These are phyloP conservation scores for Globisporangium cylindrosporum DNA, from an alignment of 352 stramenopile genomes.

Conservation along the genomic window DNA sequence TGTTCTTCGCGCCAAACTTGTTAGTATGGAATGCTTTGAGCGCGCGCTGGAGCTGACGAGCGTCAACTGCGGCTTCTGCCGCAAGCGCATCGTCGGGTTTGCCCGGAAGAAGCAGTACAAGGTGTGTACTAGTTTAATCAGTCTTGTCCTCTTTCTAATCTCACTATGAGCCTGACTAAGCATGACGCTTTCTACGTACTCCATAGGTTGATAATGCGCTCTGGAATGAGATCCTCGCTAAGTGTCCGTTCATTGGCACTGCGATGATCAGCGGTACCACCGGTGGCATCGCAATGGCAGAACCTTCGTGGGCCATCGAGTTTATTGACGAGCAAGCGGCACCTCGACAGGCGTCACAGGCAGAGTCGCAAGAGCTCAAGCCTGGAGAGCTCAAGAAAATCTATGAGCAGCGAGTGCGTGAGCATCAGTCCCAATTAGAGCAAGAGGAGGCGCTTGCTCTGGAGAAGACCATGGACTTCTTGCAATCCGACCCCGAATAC, in stretches of 20 bases:
- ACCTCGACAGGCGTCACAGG: conserved; percentile 3
- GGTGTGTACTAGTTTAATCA: conserved; percentile 9
- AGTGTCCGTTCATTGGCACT: conserved; percentile 44
- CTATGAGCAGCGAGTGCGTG: conserved; percentile 38
- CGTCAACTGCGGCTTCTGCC: conserved; percentile 78
- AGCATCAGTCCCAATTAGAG: conserved; percentile 28
- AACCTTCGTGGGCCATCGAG: conserved; percentile 26
- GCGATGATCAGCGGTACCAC: conserved; percentile 1
- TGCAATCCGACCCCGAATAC: conserved; percentile 50
- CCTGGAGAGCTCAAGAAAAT: conserved; percentile 36
- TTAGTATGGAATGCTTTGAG: conserved; percentile 67
- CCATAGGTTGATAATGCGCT: conserved; percentile 48
- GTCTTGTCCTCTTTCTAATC: background rate
- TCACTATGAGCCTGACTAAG: background rate
- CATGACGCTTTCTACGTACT: background rate
- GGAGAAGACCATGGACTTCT: conserved; percentile 51
- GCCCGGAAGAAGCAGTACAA: conserved; percentile 74
- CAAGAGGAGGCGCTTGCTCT: conserved; percentile 36
- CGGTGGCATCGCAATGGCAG: conserved; percentile 18
- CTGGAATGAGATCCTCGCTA: conserved; percentile 44
- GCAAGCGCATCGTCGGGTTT: conserved; percentile 72
- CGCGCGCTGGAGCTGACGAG: conserved; percentile 70
- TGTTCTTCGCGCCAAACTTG: background rate
- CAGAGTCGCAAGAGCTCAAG: conserved; percentile 11
- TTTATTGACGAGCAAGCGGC: conserved; percentile 54